These are phyloP conservation scores for Suillus brevipes DNA, from an alignment of 768 basidiomycete species.

Conservation along the genomic window DNA sequence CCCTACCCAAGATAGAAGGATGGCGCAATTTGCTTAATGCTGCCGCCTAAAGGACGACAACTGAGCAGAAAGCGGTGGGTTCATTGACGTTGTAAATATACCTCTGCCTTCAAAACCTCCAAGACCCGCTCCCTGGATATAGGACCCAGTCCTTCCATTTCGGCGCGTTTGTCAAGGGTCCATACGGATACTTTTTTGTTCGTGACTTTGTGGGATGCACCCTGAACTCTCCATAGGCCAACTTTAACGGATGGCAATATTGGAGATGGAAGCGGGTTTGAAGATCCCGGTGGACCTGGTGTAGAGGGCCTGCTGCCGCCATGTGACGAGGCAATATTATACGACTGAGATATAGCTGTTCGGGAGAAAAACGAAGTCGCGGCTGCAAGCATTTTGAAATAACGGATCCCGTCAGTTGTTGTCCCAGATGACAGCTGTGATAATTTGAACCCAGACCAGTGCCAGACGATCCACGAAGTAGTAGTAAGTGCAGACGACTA, in stretches of 20 bases:
- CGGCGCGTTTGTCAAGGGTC: slow-evolving; percentile 84
- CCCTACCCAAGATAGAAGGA: slow-evolving; percentile 84
- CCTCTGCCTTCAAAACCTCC: slow-evolving; percentile 91
- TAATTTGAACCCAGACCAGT: background rate
- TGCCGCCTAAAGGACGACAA: slow-evolving; percentile 57
- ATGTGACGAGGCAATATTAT: slow-evolving; percentile 54
- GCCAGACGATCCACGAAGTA: background rate
- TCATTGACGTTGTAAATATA: slow-evolving; percentile 31
- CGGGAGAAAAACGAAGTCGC: slow-evolving; percentile 83
- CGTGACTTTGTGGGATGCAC: slow-evolving; percentile 86
- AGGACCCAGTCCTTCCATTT: slow-evolving; percentile 68
- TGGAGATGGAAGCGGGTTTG: slow-evolving; percentile 39
- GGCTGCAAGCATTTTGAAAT: slow-evolving; percentile 64
- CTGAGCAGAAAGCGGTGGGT: background rate
- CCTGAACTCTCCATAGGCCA: slow-evolving; percentile 88
- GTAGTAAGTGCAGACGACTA: too few species aligned
- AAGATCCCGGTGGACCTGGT: slow-evolving; percentile 34
- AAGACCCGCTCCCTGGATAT: slow-evolving; percentile 70
- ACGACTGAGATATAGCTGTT: slow-evolving; percentile 79
- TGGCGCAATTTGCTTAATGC: slow-evolving; percentile 85
- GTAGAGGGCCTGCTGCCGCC: slow-evolving; percentile 39
- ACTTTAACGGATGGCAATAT: slow-evolving; percentile 60
- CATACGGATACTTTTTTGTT: slow-evolving; percentile 91
- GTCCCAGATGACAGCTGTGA: background rate
- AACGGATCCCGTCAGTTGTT: background rate